A percentile compares a stretch with the other conserved stretches of the same genome.
These are phyloP conservation scores for Ophiostoma triangulosporum DNA, from an alignment of 2,329 filamentous ascomycete genomes.

Conservation along the genomic window DNA sequence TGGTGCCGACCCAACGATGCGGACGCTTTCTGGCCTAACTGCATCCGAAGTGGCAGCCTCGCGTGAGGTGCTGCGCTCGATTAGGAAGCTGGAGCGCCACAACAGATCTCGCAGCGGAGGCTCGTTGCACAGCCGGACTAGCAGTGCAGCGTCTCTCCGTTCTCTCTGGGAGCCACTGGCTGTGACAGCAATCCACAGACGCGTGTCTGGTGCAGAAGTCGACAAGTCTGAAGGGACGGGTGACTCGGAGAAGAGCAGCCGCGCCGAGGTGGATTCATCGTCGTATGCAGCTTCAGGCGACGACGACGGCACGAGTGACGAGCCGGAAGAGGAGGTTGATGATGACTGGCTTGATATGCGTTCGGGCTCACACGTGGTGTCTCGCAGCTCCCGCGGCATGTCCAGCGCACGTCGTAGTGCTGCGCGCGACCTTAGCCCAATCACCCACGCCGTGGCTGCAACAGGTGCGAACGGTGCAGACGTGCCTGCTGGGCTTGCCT, in stretches of 20 bases:
- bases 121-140: conserved; percentile 46
- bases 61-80: conserved; percentile 47
- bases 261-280: conserved; percentile 11
- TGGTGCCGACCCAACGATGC: conserved; percentile 57
- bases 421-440: conserved; percentile 14
- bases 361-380: conserved; percentile 10
- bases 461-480: conserved; percentile 15
- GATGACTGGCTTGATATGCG: conserved; percentile 27
- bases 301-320: conserved; percentile 6
- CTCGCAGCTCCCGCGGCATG: conserved; percentile 3
- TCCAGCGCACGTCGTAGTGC: conserved; percentile 10
- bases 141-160: conserved; percentile 52
- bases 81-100: conserved; percentile 48
- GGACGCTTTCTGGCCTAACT: conserved; percentile 56
- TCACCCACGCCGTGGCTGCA: background rate
- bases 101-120: conserved; percentile 53
- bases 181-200: conserved; percentile 7
- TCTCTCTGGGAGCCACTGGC: conserved; percentile 48
- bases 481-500: conserved; percentile 28
- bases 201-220: conserved; percentile 1
- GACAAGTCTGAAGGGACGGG: background rate
- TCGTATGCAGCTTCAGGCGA: conserved; percentile 10
- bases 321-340: conserved; percentile 20
- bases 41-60: conserved; percentile 59
- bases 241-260: conserved; percentile 6